Evolutionary conservation across 2,329 filamentous ascomycete genomes (phyloP), one percentile per base, ranked within the genome.

Genomic region (Fusarium torulosum): DNA sequence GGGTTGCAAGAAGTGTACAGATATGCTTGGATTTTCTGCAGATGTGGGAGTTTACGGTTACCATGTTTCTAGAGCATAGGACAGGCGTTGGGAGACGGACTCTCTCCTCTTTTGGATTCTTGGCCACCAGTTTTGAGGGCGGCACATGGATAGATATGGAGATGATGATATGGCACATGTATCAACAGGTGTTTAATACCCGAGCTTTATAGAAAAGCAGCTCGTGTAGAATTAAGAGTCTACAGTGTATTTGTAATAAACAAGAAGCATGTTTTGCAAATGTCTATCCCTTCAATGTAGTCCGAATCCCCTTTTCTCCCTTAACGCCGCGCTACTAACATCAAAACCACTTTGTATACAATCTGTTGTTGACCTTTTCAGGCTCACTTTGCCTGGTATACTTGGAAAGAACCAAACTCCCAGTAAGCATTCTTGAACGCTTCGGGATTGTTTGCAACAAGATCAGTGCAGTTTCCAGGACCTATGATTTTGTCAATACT

Each of bases 371-470:
- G 27, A 33, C 38, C 15, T 9, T 35, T 23, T 27, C 23, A 25
- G 38, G 7, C 20, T 58, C 60, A 77, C 4, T 72, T 64, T 10
- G 76, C 43, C 49, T 80, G 76, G 72, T 89, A 91, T 4, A 91
- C 83, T 63, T 85, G 79, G 66, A 91, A 89, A 11, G 79, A 75
- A 3, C 83, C 85, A 78, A 91, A 89, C 77, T 87, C 87, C 90
- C 86, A 92, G 73, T 83, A 91, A 2, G 86, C 89, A 72, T 86
- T 82, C 42, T 77, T 80, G 74, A 88, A 91, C 3, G 78, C 84
- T 20, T 73, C 76, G 20, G 84, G 87, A 67, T 87, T 84, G 53
- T 84, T 85, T 7, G 87, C 83, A 9, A 90, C 88, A 63, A 82
- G 86, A 49, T 86, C 82, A 5, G 79, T 79, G 72, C 88, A 91